Conservation (phyloP, 257 asterid genomes). For the Solanum paucissectum region DNA sequence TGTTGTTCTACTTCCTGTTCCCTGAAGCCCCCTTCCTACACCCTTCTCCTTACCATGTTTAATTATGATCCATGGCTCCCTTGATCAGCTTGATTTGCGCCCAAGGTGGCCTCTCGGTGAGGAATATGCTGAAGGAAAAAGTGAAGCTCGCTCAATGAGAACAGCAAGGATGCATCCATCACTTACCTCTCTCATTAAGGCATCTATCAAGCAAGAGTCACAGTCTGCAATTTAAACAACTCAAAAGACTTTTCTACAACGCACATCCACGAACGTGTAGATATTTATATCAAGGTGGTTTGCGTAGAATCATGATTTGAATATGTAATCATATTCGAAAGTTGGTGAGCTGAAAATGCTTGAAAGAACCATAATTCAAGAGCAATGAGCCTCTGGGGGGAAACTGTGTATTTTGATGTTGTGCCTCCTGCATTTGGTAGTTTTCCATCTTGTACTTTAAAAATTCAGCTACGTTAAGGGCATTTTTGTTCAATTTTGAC, state of each 20-base stretch:
- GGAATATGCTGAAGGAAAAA: constrained; percentile 74
- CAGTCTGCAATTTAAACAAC: constrained; percentile 8
- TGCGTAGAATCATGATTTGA: not conserved
- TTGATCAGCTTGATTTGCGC: constrained; percentile 71
- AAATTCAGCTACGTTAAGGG: not conserved
- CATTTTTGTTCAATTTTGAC: not conserved
- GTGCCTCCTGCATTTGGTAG: not conserved
- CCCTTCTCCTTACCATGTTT: not conserved
- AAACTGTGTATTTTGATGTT: not conserved
- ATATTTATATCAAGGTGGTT: not conserved
- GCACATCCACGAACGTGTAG: not conserved
- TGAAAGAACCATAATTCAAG: not conserved
- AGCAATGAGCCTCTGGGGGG: not conserved
- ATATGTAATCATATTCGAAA: not conserved
- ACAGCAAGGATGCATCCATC: constrained; percentile 89
- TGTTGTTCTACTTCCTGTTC: not conserved
- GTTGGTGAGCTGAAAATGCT: not conserved
- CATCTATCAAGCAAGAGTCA: constrained; percentile 27
- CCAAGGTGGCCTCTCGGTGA: constrained; percentile 99
- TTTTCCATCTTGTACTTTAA: not conserved
- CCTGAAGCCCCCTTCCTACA: not conserved
- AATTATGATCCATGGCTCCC: not conserved
- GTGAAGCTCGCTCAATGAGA: constrained; percentile 79
- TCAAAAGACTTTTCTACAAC: not conserved
- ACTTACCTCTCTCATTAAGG: constrained; percentile 79